Base-by-base conservation (phyloP, 2,329 filamentous ascomycete species). In the Capronia americana region DNA sequence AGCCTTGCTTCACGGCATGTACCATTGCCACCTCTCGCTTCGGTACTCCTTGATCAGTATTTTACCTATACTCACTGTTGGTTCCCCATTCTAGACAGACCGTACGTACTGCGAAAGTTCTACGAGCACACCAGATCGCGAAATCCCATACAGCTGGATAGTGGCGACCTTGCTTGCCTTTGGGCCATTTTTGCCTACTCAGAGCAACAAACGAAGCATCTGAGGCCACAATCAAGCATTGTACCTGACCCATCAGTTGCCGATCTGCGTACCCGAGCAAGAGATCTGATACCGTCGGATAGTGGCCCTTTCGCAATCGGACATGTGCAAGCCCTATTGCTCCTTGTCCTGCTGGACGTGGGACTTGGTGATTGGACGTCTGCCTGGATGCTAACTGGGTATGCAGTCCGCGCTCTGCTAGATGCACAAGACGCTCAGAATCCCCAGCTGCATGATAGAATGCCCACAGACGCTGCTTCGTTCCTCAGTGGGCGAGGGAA, bases 41-140 rank as follows among this genome's bases (percentile, higher is more conserved):
- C 85, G 73, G 78, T 79, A 17, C 75, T 87, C 6, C 75, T 88
- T 41, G 85, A 87, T 71, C 78, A 83, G 11, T 88, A 87, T 70
- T 87, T 87, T 68, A 81, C 84, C 0, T 82, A 83, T 63, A 86
- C 84, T 0, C 85, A 88, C 69, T 82, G 81, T 28, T 88, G 86
- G 86, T 81, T 88, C 32, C 86, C 86, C 0, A 82, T 88, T n/a
- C 79, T 84, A 28, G 83, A 86, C 57, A 87, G 86, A 72, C 83
- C 87, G 68, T 82, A 84, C 63, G 79, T 87, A 8, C 76, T 87
- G 17, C 84, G 84, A 64, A 78, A 82, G 3, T 85, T 83, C n/a
- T 87, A 87, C 72, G 79, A 82, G 6, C 71, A 81, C 82, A 54
- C 77, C 12, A 64, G 57, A 58, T 24, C 38, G 6, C 23, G 51